These are phyloP conservation scores for Xerocomus nothofagi DNA, from an alignment of 1,284 basidiomycete species.

Conservation along the genomic window DNA sequence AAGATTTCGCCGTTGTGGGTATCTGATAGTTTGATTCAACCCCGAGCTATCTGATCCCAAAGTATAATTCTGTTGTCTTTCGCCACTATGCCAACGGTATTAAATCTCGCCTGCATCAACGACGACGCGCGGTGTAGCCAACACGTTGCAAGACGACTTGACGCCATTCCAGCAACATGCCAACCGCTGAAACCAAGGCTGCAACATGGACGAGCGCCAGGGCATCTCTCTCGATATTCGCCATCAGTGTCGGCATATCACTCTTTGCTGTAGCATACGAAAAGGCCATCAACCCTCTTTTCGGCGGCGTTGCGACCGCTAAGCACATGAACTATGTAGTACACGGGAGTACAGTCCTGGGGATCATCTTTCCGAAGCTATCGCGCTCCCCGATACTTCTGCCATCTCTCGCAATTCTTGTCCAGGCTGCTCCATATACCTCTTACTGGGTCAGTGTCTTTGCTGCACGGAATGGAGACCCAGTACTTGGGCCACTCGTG, in stretches of 20 bases:
- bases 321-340: constrained; percentile 42
- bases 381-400: constrained; percentile 33
- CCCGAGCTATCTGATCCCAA: neutral
- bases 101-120: neutral
- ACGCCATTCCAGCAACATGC: constrained; percentile 18
- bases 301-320: constrained; percentile 40
- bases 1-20: neutral
- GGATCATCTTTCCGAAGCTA: constrained; percentile 38
- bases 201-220: constrained; percentile 16
- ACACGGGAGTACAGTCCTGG: constrained; percentile 37
- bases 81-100: neutral
- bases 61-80: no score
- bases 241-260: constrained; percentile 37
- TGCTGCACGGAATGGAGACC: constrained; percentile 51
- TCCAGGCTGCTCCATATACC: constrained; percentile 58
- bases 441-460: constrained; percentile 62
- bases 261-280: constrained; percentile 44
- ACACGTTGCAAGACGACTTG: no score
- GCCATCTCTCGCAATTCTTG: constrained; percentile 43
- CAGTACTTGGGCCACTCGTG: constrained; percentile 56
- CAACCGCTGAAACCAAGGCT: constrained; percentile 3
- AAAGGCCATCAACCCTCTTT: constrained; percentile 44
- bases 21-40: neutral
- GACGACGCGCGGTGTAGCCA: neutral
- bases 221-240: constrained; percentile 30